Evolutionary conservation across 2,329 filamentous ascomycete genomes (phyloP), one percentile per base, ranked within the genome.

Genomic region (Aureobasidium leucospermi): DNA sequence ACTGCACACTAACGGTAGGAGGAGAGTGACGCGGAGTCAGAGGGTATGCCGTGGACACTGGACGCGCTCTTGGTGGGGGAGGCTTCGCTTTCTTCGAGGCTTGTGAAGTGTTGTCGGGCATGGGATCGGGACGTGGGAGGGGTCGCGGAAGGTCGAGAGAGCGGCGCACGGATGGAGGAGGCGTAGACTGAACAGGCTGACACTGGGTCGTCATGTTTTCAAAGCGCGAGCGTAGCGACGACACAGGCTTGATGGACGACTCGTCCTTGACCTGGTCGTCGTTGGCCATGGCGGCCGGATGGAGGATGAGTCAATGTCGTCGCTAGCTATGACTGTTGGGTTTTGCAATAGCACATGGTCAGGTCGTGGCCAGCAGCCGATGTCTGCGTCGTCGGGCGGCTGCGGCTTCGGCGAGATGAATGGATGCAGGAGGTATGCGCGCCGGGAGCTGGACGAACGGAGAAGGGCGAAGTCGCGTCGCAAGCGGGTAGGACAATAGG

Each of bases 241-340:
- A 94, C 53, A 94, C 89, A 29, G 90, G 88, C 76, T 86, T 89
- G 67, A 92, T 85, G 64, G 89, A 91, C 61, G 87, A 87, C 76
- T 81, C 87, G 79, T 92, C 89, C 61, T 85, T 47, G 43, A 23
- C 55, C 55, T 39, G 55, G 55, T 48, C 55, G 55, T 48, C 55
- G 43, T 31, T 41, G 55, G 55, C 55, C 55, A 58, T 58, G 55
- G 55, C 43, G 55, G 55, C 55, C 55, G 15, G 19, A n/a, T 11
- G 19, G 19, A 29, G 19, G 23, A 34, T 38, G 23, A n/a, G 6
- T 32, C 52, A 56, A 56, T 56, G 31, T 46, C 41, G 39, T 38
- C 29, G 41, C 41, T 34, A 10, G n/a, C 29, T 23, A n/a, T 38
- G 41, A 1, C 11, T 29, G 29, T 13, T 7, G 10, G 1, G 13